Evolutionary conservation across 768 basidiomycete species (phyloP), one percentile per base, ranked within the genome.

Genomic region (Mycena olivaceomarginata): DNA sequence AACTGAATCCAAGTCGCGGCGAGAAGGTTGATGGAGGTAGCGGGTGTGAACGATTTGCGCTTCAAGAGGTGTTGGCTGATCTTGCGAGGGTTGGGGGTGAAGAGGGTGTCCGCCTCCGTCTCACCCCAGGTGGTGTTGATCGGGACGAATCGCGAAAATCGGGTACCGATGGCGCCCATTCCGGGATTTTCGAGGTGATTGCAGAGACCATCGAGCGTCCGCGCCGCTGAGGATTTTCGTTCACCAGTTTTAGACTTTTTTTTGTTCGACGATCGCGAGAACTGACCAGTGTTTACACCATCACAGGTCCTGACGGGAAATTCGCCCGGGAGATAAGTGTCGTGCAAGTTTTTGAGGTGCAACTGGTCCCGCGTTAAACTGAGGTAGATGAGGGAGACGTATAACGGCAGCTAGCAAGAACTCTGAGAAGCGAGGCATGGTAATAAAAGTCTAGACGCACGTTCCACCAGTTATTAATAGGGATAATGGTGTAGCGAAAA

Each of bases 1-100:
- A 77, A 77, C 39, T 72, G 70, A 18, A 77, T 65, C 71, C 67
- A 69, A 12, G 67, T 67, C 5, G 46, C 22, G 9, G 72, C 68
- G 0, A 77, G 68, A 6, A 43, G n/a, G 41, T 77, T 77, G 1
- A 77, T 74, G 4, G 46, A 39, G 16, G 48, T 77, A 1, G 77
- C 76, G 1, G 76, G 72, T n/a, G 31, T 65, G 56, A 77, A 77
- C 4, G 0, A 13, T 40, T 69, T 40, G 41, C 76, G 67, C 63
- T 77, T 77, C 48, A 77, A 51, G 18, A 77, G 39, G 1, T 77
- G 5, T 37, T 77, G 76, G 63, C 76, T 77, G 11, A 77, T 77
- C 4, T 40, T 41, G 1, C 76, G 67, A 15, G 76, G 71, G 22
- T 77, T 77, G 15, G 76, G 76, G 5, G 59, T 66, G 56, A 63